phyloP scores from a whole-genome alignment of 495 filamentous ascomycete species.

The Trichocladium uniseriatum region DNA sequence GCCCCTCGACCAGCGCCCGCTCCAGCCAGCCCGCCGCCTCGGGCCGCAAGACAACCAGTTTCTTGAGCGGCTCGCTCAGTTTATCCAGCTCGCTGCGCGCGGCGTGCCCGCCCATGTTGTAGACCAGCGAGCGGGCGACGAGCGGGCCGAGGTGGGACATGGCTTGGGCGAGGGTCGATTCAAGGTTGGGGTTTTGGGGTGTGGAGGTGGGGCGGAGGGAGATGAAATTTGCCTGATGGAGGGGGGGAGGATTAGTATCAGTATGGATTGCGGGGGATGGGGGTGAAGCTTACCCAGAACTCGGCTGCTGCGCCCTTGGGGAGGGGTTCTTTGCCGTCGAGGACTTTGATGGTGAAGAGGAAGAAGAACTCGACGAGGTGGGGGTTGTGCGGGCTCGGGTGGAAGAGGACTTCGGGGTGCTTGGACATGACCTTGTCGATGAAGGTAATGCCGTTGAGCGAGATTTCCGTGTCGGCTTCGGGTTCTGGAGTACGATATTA shows the following conservation, averaged over 20 bases:
- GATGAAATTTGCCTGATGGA: slow-evolving; percentile 38
- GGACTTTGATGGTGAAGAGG: slow-evolving; percentile 62
- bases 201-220: slow-evolving; percentile 25
- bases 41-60: slow-evolving; percentile 57
- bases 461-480: slow-evolving; percentile 66
- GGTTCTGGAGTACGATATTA: slow-evolving; percentile 34
- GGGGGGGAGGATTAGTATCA: not conserved
- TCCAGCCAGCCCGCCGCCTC: slow-evolving; percentile 53
- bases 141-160: slow-evolving; percentile 52
- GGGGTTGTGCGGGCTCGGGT: slow-evolving; percentile 36
- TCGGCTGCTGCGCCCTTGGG: slow-evolving; percentile 69
- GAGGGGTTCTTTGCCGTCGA: slow-evolving; percentile 64
- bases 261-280: not conserved
- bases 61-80: slow-evolving; percentile 68
- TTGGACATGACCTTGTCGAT: slow-evolving; percentile 55
- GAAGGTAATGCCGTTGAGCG: slow-evolving; percentile 68
- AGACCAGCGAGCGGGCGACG: slow-evolving; percentile 49
- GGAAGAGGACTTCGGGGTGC: slow-evolving; percentile 50
- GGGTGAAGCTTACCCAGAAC: slow-evolving; percentile 60
- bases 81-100: slow-evolving; percentile 68
- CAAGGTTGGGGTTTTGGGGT: slow-evolving; percentile 24
- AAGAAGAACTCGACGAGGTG: slow-evolving; percentile 59
- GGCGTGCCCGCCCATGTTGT: slow-evolving; percentile 65
- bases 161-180: slow-evolving; percentile 41
- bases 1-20: slow-evolving; percentile 40